These are phyloP conservation scores for Magnolia officinalis DNA, from an alignment of 164 flowering plant genomes.

Conservation along the genomic window DNA sequence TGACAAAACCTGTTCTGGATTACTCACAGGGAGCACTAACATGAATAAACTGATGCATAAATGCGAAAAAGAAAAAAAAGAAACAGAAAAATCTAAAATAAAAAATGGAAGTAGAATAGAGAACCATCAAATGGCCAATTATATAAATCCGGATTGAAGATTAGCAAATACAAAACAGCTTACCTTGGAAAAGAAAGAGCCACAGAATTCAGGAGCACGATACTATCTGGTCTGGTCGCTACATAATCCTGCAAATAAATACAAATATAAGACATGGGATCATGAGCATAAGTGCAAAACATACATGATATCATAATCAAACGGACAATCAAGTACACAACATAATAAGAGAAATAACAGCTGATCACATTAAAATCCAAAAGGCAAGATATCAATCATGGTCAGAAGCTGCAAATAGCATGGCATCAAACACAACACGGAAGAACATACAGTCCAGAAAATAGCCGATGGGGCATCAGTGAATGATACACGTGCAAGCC, in stretches of 20 bases:
- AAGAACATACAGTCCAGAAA: too few relatives aligned
- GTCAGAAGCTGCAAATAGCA: background rate
- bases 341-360: background rate
- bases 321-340: background rate
- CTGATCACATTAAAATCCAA: background rate
- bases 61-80: too few relatives aligned
- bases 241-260: slow-evolving; percentile 68
- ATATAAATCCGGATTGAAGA: background rate
- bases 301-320: background rate
- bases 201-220: slow-evolving; percentile 96
- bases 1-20: background rate
- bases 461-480: too few relatives aligned
- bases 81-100: too few relatives aligned
- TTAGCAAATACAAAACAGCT: slow-evolving; percentile 19
- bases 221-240: slow-evolving; percentile 97
- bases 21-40: background rate
- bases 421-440: background rate
- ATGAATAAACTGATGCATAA: too few relatives aligned
- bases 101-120: too few relatives aligned
- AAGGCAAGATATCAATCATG: background rate
- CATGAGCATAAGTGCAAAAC: too few relatives aligned
- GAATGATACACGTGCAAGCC: too few relatives aligned
- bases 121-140: too few relatives aligned
- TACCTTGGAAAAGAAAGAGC: slow-evolving; percentile 91
- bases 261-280: background rate